Evolutionary conservation across 2,329 filamentous ascomycete species (phyloP), one percentile per base, ranked within the genome.

Genomic region (Scolecobasidium constrictum): DNA sequence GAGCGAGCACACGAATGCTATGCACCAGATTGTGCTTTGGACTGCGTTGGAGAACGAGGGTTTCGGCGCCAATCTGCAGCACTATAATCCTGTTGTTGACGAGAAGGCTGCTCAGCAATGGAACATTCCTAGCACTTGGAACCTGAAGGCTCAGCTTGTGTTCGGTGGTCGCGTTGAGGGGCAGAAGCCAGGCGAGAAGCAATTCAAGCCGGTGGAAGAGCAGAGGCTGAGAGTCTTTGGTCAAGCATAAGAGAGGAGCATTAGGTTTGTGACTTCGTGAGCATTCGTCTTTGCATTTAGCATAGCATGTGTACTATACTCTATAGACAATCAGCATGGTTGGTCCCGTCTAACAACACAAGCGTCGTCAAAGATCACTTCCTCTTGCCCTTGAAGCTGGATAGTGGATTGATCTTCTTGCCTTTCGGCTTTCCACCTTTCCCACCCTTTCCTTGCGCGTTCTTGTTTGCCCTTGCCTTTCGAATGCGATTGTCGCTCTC

Each of bases 61-160:
- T 21, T 75, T 93, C 44, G 86, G 86, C 50, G 83, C 81, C 59
- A 94, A 88, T 72, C 73, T 94, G 42, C 87, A 94, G 72, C 87
- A 94, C 69, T 94, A 94, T 72, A 92, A 86, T 74, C 86, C 86
- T 16, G 64, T 94, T 46, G 77, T 93, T 52, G 83, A 94, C 65
- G 70, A 72, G 50, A 77, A 79, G 66, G 81, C 87, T 42, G 65
- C 72, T 35, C 68, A 68, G 48, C 67, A 77, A 52, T 94, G 85
- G 83, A 72, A 72, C 45, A 53, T 94, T 22, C 82, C 84, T 35
- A 56, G 65, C 15, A 72, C 73, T 53, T 94, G 87, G 86, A 76
- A 75, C 56, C 73, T 94, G 50, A 77, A 81, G 57, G 81, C 83
- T 18, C 86, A 94, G 72, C 69, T 95, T 50, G 86, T 94, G 54